Conservation (phyloP, 2,329 filamentous ascomycete genomes). For the Knoxdaviesia proteae region DNA sequence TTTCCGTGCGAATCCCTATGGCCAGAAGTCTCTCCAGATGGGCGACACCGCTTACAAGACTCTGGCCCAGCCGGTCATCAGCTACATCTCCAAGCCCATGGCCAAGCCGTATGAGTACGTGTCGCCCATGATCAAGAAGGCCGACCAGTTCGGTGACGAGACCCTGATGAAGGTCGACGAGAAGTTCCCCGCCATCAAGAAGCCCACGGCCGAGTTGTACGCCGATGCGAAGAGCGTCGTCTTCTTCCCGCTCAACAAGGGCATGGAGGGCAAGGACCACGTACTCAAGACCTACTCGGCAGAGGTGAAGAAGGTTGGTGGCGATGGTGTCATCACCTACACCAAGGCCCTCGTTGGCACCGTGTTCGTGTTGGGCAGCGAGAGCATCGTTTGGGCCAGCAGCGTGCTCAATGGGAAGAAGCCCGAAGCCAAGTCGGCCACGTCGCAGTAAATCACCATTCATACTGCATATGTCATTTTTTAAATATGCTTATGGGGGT, state of each 20-base stretch:
- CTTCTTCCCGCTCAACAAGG: conserved; percentile 41
- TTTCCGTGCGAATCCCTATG: conserved; percentile 66
- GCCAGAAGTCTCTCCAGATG: conserved; percentile 61
- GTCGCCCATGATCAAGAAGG: conserved; percentile 65
- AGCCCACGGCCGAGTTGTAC: conserved; percentile 52
- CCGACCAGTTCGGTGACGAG: conserved; percentile 55
- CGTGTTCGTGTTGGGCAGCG: conserved; percentile 42
- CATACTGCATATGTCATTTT: background rate
- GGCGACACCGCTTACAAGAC: conserved; percentile 55
- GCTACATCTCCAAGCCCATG: conserved; percentile 48
- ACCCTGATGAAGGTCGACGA: conserved; percentile 50
- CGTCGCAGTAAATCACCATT: background rate
- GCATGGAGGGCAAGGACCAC: conserved; percentile 39
- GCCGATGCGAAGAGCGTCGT: conserved; percentile 40
- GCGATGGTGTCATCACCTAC: conserved; percentile 41
- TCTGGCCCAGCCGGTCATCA: conserved; percentile 57
- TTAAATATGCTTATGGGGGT: conserved; percentile 8
- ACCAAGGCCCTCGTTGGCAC: conserved; percentile 52
- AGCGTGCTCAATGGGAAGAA: conserved; percentile 40
- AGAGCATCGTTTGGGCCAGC: conserved; percentile 41
- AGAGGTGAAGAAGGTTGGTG: conserved; percentile 42
- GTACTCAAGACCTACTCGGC: conserved; percentile 32
- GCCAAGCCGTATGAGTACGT: conserved; percentile 63
- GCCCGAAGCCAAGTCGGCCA: conserved; percentile 27
- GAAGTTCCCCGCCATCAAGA: conserved; percentile 53